These are phyloP conservation scores for Elongisporangium anandrum DNA, from an alignment of 352 stramenopile species.

Conservation along the genomic window DNA sequence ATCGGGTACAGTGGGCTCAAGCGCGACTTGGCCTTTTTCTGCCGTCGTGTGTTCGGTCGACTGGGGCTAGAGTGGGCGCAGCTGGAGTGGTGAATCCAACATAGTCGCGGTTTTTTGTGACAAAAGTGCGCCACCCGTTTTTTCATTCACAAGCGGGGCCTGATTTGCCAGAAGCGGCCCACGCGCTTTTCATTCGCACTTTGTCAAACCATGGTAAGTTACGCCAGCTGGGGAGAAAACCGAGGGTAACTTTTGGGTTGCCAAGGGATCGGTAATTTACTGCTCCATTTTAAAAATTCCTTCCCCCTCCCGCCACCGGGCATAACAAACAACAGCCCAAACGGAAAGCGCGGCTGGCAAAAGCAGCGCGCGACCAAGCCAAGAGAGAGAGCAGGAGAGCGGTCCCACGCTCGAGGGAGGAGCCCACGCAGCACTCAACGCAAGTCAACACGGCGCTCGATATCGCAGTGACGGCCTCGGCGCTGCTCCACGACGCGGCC, in stretches of 20 bases:
- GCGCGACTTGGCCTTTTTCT: not conserved
- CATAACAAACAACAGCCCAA: not conserved
- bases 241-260: not conserved
- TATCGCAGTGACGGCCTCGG: conserved; percentile 27
- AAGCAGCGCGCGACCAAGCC: conserved; percentile 8
- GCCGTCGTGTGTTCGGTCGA: not conserved
- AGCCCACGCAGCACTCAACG: conserved; percentile 3
- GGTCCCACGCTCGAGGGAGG: not conserved
- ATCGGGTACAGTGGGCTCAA: not conserved
- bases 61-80: not conserved
- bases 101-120: not conserved
- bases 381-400: conserved; percentile 6
- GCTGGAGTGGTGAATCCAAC: not conserved
- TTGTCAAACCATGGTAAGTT: not conserved
- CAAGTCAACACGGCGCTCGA: conserved; percentile 34
- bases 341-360: not conserved
- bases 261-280: not conserved
- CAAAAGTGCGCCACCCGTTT: not conserved
- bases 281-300: not conserved
- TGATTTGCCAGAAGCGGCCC: not conserved
- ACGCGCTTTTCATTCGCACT: not conserved
- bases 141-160: not conserved
- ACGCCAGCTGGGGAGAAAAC: not conserved
- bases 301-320: not conserved
- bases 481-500: conserved; percentile 4